phyloP scores from a whole-genome alignment of 164 flowering plant genomes.

The Aristolochia contorta region DNA sequence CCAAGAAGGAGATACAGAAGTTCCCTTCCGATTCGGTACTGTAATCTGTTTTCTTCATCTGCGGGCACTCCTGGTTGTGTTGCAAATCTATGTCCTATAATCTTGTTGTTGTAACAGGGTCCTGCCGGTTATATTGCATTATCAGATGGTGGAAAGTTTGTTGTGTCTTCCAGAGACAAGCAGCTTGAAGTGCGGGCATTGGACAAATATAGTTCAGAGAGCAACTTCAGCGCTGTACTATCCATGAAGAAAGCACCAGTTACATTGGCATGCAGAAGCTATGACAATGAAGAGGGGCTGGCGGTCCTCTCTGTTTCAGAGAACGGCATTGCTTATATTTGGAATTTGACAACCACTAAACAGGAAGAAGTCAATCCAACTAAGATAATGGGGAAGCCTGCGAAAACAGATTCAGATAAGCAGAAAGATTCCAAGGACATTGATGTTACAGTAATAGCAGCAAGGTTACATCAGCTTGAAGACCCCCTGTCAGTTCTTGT shows the following conservation, averaged over 20 bases:
- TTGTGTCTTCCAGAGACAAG: slow-evolving; percentile 27
- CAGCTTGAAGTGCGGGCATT: slow-evolving; percentile 29
- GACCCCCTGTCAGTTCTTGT: slow-evolving; percentile 14
- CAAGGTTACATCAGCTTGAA: slow-evolving; percentile 17
- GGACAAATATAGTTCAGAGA: slow-evolving; percentile 12
- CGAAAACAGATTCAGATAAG: slow-evolving; percentile 2
- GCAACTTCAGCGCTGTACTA: slow-evolving; percentile 16
- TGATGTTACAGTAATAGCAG: slow-evolving; percentile 22
- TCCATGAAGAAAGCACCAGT: slow-evolving; percentile 27
- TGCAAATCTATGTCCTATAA: not conserved
- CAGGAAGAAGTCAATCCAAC: slow-evolving; percentile 20
- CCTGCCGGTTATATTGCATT: slow-evolving; percentile 13
- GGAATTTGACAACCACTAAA: slow-evolving; percentile 22
- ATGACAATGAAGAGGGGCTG: slow-evolving; percentile 14
- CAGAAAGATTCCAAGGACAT: slow-evolving; percentile 19
- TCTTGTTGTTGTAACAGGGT: slow-evolving; percentile 12
- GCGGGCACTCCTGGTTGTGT: not conserved
- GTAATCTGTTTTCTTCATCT: not conserved
- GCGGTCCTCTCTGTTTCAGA: slow-evolving; percentile 26
- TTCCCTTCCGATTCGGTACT: slow-evolving; percentile 14
- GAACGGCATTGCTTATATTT: slow-evolving; percentile 24
- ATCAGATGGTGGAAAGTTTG: slow-evolving; percentile 22
- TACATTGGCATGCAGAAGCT: slow-evolving; percentile 18
- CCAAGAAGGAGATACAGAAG: slow-evolving; percentile 22
- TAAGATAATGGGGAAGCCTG: slow-evolving; percentile 21